Base-by-base conservation (phyloP, 352 stramenopile species). In the Pilasporangium apinafurcum region DNA sequence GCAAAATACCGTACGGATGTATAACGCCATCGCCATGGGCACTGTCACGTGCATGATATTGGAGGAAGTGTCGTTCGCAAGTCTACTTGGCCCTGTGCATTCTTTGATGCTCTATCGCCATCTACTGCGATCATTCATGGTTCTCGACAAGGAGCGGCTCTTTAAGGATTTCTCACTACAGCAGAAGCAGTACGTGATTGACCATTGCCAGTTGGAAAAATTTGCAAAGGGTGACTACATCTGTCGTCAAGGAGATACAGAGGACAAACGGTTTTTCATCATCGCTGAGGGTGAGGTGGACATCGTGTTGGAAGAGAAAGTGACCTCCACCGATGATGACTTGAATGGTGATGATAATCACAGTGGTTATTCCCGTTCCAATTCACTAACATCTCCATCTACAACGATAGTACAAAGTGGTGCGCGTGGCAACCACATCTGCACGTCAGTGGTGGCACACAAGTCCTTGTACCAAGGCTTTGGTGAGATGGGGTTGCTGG, bases 401-500 rank as follows among this genome's bases (percentile, higher is more conserved):
- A 3, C 30, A 6, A 21, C 35, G 13, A 17, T 24, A 14, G 17
- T 12, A 3, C 20, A 4, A 8, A 48, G 16, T 18, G 42, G 13
- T n/a, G 24, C n/a, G n/a, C 31, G 35, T 43, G 16, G 50, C 30
- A 22, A 35, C 22, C 34, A 39, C 32, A 12, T 64, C 0, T 42
- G 40, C 24, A 56, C 46, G n/a, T 71, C 68, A 2, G 45, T 68
- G 14, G 56, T 84, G 4, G 69, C 65, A 6, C 65, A 66, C 24
- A 88, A 86, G 49, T 63, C 62, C 9, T 31, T 74, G 32, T 88
- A 74, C 27, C 62, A 89, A 49, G 67, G 79, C 25, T 89, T 92
- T 48, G 79, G 76, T 2, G 79, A 92, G 34, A 92, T 92, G 79
- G 79, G 76, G 5, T 57, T 92, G 12, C 55, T 92, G 20, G 65